A percentile compares a stretch with the other conserved stretches of the same genome.
phyloP scores from a whole-genome alignment of 768 basidiomycete genomes.

The Leucosporidium creatinivorum region DNA sequence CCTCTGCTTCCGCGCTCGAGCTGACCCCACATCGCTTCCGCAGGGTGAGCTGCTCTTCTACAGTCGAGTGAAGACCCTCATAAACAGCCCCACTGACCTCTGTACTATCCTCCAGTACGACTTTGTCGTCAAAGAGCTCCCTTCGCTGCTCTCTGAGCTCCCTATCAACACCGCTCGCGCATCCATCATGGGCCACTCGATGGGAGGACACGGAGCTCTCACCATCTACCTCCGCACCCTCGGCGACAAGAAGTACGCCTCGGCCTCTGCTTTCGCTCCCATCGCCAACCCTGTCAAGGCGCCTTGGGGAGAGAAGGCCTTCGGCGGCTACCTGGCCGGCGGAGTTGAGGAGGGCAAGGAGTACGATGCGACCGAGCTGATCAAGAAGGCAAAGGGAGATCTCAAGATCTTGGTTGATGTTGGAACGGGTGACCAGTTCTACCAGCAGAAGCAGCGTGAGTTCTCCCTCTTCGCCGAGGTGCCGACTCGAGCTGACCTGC shows the following conservation, averaged over 20 bases:
- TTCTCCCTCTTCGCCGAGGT: not conserved
- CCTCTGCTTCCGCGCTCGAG: not conserved
- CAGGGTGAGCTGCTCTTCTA: slow-evolving; percentile 65
- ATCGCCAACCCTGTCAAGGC: slow-evolving; percentile 70
- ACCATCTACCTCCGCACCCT: slow-evolving; percentile 68
- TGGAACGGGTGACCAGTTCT: slow-evolving; percentile 53
- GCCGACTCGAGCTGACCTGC: not conserved
- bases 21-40: slow-evolving; percentile 37
- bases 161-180: slow-evolving; percentile 75
- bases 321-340: slow-evolving; percentile 70
- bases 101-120: slow-evolving; percentile 48
- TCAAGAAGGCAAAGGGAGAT: slow-evolving; percentile 53
- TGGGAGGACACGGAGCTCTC: slow-evolving; percentile 95
- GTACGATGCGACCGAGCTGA: slow-evolving; percentile 82
- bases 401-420: slow-evolving; percentile 73
- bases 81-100: too few species aligned
- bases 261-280: slow-evolving; percentile 81
- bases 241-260: slow-evolving; percentile 58
- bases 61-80: slow-evolving; percentile 45
- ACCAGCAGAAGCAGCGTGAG: slow-evolving; percentile 63
- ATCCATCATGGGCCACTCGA: slow-evolving; percentile 91
- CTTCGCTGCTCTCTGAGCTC: slow-evolving; percentile 64
- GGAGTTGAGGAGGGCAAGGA: slow-evolving; percentile 66
- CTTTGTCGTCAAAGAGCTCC: slow-evolving; percentile 75
- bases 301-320: slow-evolving; percentile 90